These are phyloP conservation scores for Drechslera avenae DNA, from an alignment of 2,329 filamentous ascomycete genomes.

Conservation along the genomic window DNA sequence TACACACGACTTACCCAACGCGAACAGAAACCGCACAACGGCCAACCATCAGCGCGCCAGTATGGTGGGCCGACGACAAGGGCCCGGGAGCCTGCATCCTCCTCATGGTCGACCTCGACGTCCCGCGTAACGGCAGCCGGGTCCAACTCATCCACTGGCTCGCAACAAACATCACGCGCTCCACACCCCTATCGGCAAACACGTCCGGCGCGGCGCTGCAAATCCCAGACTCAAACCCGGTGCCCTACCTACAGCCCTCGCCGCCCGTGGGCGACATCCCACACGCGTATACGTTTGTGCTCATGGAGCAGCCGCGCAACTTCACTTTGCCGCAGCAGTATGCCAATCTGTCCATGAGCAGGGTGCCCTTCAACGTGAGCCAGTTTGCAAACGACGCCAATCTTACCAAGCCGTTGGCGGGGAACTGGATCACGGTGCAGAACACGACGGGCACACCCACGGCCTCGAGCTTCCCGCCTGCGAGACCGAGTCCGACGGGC, in stretches of 20 bases:
- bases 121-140: conserved; percentile 39
- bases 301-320: conserved; percentile 35
- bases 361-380: conserved; percentile 44
- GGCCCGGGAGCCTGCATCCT: conserved; percentile 26
- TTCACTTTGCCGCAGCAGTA: conserved; percentile 39
- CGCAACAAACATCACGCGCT: conserved; percentile 31
- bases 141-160: conserved; percentile 43
- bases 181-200: conserved; percentile 2
- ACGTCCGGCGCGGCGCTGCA: conserved; percentile 16
- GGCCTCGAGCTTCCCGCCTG: conserved; percentile 24
- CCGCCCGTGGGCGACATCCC: conserved; percentile 39
- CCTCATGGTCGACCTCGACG: conserved; percentile 42
- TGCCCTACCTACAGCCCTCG: conserved; percentile 32
- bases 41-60: conserved; percentile 30
- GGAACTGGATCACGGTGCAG: conserved; percentile 49
- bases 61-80: conserved; percentile 16
- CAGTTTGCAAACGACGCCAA: conserved; percentile 43
- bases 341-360: conserved; percentile 21
- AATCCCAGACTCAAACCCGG: conserved; percentile 21
- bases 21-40: conserved; percentile 32
- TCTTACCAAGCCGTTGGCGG: conserved; percentile 39
- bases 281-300: conserved; percentile 38
- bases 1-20: conserved; percentile 1
- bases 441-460: conserved; percentile 32
- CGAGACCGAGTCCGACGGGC: conserved; percentile 22